Evolutionary conservation across 2,329 filamentous ascomycete species (phyloP), one percentile per base, ranked within the genome.

Genomic region (Hymenoscyphus infarciens): DNA sequence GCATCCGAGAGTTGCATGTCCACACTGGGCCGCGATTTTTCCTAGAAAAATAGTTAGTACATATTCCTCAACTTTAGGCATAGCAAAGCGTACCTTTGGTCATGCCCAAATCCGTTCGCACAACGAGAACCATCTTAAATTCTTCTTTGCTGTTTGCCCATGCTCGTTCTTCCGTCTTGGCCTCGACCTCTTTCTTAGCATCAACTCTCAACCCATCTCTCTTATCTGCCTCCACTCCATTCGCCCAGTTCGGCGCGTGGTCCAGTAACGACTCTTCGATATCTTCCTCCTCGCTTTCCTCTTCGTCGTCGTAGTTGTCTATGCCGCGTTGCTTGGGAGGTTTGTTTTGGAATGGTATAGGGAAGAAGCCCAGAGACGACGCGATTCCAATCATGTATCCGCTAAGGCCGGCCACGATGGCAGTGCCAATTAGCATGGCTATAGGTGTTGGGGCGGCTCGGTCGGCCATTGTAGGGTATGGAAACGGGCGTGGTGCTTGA

Each of bases 11-110:
- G 94, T 97, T n/a, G 95, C 95, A 77, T 98, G 95, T 57, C 89
- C 90, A 78, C 90, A 94, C 78, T 98, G 95, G 7, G 95, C 95
- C 62, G 92, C 95, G 72, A 98, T 97, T 82, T 99, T 99, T 72
- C 94, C 94, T 97, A 67, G 55, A 38, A 27, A 13, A 3, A 52
- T 15, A 15, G n/a, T 57, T 42, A n/a, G 61, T 59, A 45, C 38
- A 13, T 13, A 13, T 25, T 5, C 19, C 22, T 10, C 2, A 11
- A 31, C 31, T 16, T 29, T 15, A 80, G 95, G 94, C 94, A 16
- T 7, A 22, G 35, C 1, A 45, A 60, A 60, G 55, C 45, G 22
- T 54, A 39, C 58, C 58, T 79, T 97, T 98, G 10, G 90, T 95
- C 95, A 99, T 99, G 71, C 94, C 94, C 71, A 99, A 77, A 78